Percentiles rank a stretch among this genome's conserved stretches.
phyloP scores from a whole-genome alignment of 192 early-diverging fungal genomes.

The Kickxella alabastrina region DNA sequence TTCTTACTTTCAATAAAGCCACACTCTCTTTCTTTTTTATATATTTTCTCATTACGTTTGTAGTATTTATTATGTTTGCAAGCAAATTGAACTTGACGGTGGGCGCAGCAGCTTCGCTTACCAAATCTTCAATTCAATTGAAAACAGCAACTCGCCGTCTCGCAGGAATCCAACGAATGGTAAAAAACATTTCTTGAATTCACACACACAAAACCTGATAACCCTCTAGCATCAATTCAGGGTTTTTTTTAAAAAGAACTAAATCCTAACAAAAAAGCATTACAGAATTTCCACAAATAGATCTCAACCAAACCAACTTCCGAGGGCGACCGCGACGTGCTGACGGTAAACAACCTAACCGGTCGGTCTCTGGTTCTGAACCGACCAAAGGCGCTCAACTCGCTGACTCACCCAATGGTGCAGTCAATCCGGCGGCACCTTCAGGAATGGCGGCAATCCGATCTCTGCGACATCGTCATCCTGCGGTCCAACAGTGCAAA shows the following conservation, averaged over 20 bases:
- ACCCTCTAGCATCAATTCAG: not conserved
- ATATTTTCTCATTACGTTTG: no score
- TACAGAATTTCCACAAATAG: conserved; percentile 5
- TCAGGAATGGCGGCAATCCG: conserved; percentile 81
- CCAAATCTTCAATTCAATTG: no score
- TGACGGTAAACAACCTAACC: conserved; percentile 32
- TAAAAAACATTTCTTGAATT: not conserved
- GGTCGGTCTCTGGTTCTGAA: conserved; percentile 70
- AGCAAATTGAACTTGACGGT: no score
- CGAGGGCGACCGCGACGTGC: conserved; percentile 37
- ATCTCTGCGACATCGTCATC: conserved; percentile 84
- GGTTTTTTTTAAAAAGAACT: not conserved
- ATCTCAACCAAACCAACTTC: conserved; percentile 9
- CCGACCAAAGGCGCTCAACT: conserved; percentile 78
- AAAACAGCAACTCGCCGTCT: conserved; percentile 4
- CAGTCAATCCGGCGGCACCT: conserved; percentile 75
- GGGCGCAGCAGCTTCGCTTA: no score
- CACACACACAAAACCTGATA: not conserved
- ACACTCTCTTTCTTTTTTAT: no score
- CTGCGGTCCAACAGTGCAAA: conserved; percentile 67
- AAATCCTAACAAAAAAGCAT: not conserved
- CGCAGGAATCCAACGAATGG: conserved; percentile 10
- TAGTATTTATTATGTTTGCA: no score
- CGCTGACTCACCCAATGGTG: conserved; percentile 83
- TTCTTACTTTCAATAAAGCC: no score